phyloP scores from a whole-genome alignment of 352 stramenopile genomes.

The Phytophthora cryptogea region DNA sequence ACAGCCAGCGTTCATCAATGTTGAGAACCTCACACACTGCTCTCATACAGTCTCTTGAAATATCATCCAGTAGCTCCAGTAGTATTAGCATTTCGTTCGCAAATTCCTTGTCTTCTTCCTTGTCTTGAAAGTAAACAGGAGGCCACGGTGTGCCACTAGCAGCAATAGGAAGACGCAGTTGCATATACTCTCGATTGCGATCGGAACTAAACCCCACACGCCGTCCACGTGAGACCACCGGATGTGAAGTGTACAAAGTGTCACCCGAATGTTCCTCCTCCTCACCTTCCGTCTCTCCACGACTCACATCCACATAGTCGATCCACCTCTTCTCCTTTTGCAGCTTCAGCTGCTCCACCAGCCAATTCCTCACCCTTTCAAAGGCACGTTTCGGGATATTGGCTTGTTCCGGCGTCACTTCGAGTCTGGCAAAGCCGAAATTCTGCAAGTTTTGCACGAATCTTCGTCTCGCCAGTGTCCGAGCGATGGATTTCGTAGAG shows the following conservation, averaged over 20 bases:
- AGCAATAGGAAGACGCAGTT: slow-evolving; percentile 67
- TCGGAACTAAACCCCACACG: slow-evolving; percentile 79
- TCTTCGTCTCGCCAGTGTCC: slow-evolving; percentile 54
- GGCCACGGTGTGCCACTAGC: slow-evolving; percentile 79
- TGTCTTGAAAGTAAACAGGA: slow-evolving; percentile 64
- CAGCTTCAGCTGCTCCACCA: slow-evolving; percentile 54
- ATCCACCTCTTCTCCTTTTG: slow-evolving; percentile 61
- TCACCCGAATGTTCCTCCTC: slow-evolving; percentile 14
- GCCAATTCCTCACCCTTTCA: slow-evolving; percentile 61
- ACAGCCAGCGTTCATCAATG: slow-evolving; percentile 63
- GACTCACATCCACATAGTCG: slow-evolving; percentile 63
- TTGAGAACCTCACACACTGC: slow-evolving; percentile 75
- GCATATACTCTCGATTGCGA: slow-evolving; percentile 79
- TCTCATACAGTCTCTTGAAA: slow-evolving; percentile 78
- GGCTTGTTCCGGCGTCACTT: slow-evolving; percentile 67
- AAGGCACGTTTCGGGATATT: slow-evolving; percentile 63
- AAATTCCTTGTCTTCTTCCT: slow-evolving; percentile 44
- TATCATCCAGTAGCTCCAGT: slow-evolving; percentile 61
- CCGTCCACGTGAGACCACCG: slow-evolving; percentile 62
- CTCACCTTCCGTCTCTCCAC: slow-evolving; percentile 1
- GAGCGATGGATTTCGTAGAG: slow-evolving; percentile 43
- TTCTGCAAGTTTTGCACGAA: slow-evolving; percentile 77
- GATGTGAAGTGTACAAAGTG: slow-evolving; percentile 33
- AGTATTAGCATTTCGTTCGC: slow-evolving; percentile 62
- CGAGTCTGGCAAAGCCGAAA: slow-evolving; percentile 73